phyloP scores from a whole-genome alignment of 805 yeast species.

The Kregervanrija fluxuum region DNA sequence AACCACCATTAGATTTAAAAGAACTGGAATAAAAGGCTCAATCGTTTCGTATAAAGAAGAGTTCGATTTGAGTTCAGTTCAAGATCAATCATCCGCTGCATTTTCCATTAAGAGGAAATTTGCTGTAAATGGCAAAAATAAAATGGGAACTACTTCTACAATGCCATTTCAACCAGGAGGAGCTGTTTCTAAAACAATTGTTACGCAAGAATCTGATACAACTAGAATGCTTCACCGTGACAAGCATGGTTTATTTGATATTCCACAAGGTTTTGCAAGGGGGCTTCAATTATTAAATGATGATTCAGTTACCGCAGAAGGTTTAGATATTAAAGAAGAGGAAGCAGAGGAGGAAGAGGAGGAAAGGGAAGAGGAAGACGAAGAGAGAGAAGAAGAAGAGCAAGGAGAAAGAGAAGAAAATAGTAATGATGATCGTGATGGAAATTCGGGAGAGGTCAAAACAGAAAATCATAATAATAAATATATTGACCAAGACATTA shows the following conservation, averaged over 20 bases:
- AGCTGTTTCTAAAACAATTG: constrained; percentile 3
- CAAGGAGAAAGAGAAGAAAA: constrained; percentile 6
- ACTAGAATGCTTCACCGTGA: constrained; percentile 53
- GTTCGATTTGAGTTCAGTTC: constrained; percentile 34
- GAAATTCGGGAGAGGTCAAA: neutral
- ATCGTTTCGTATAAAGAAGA: constrained; percentile 61
- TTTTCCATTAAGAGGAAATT: constrained; percentile 65
- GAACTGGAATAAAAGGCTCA: constrained; percentile 69
- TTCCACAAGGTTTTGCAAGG: constrained; percentile 75
- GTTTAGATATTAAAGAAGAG: constrained; percentile 4
- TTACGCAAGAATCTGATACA: constrained; percentile 18
- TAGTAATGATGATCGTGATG: constrained; percentile 3
- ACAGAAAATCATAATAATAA: constrained; percentile 8
- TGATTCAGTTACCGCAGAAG: neutral
- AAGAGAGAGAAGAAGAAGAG: constrained; percentile 8
- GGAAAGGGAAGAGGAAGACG: constrained; percentile 6
- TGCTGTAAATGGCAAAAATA: constrained; percentile 50
- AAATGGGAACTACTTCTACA: constrained; percentile 64
- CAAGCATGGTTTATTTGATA: constrained; percentile 66
- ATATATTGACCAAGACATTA: constrained; percentile 18
- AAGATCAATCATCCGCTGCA: constrained; percentile 46
- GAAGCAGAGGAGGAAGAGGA: constrained; percentile 7
- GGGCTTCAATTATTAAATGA: constrained; percentile 40
- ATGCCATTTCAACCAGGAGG: constrained; percentile 97
- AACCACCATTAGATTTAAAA: constrained; percentile 56